Evolutionary conservation across 176 grass and related monocot species (phyloP), one percentile per base, ranked within the genome.

Genomic region (Hyparrhenia diplandra): DNA sequence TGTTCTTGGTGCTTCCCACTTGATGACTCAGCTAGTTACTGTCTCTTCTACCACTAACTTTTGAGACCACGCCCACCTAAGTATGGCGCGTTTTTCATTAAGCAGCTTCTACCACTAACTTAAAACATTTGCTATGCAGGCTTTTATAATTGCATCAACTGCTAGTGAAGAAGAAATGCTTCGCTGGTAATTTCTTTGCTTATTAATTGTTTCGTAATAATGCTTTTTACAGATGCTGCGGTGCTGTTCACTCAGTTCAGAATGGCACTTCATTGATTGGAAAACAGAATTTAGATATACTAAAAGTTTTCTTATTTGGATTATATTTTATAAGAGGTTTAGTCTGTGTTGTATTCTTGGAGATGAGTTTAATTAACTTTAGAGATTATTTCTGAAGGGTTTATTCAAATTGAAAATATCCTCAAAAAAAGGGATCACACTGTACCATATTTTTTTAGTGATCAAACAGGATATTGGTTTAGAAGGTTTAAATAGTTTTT

Each of bases 61-160:
- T n/a, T n/a, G n/a, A n/a, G n/a, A n/a, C n/a, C n/a, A n/a, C n/a
- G n/a, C n/a, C n/a, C n/a, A n/a, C n/a, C n/a, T n/a, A n/a, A n/a
- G n/a, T n/a, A n/a, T n/a, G n/a, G n/a, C n/a, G n/a, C n/a, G n/a
- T n/a, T n/a, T n/a, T n/a, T n/a, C n/a, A n/a, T n/a, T n/a, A n/a
- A n/a, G n/a, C n/a, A n/a, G n/a, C n/a, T n/a, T n/a, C n/a, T n/a
- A n/a, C n/a, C n/a, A 65, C 71, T 85, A 42, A 89, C 8, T 74
- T 76, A 11, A n/a, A 64, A 27, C 61, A 64, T 55, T 86, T 74
- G 25, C 13, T 84, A 59, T 73, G 45, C 88, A 95, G 95, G 95
- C 95, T 80, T 98, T 95, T 82, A 93, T 98, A 89, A 98, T 98
- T 73, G 95, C 95, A 70, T 98, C 95, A 37, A 98, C 92, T 73